Evolutionary conservation across 257 asterid species (phyloP).

Genomic region (Linaria vulgaris): DNA sequence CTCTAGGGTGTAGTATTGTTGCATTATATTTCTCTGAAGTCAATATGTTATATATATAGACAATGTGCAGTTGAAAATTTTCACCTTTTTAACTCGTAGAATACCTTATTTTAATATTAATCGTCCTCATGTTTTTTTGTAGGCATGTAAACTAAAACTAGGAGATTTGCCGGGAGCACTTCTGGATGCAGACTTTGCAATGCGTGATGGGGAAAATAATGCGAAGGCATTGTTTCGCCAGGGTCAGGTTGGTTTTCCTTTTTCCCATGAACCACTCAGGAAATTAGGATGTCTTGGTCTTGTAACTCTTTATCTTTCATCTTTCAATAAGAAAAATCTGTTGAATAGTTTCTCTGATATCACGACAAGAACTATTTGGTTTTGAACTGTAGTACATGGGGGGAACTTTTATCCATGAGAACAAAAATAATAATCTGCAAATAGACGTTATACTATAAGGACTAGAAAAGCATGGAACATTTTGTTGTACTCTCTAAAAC

Average conservation of each 20-base stretch:
- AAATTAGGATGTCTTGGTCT: constrained; percentile 1
- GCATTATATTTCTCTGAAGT: neutral
- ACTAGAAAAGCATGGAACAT: too few relatives aligned
- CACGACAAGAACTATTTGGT: neutral
- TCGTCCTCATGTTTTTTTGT: too few relatives aligned
- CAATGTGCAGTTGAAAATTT: too few relatives aligned
- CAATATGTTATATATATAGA: too few relatives aligned
- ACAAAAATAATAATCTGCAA: too few relatives aligned
- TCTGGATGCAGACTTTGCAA: constrained; percentile 43
- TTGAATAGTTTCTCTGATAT: neutral
- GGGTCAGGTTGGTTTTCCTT: constrained; percentile 72
- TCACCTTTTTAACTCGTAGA: too few relatives aligned
- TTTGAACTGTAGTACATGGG: neutral
- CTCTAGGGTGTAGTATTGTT: neutral
- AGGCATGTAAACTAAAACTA: too few relatives aligned
- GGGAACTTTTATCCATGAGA: too few relatives aligned
- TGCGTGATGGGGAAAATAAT: constrained; percentile 92
- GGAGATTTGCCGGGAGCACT: too few relatives aligned
- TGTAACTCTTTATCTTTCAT: neutral
- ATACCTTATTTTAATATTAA: too few relatives aligned
- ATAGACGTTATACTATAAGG: too few relatives aligned
- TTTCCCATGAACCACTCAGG: neutral
- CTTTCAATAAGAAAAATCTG: constrained; percentile 2
- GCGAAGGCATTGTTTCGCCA: constrained; percentile 97
- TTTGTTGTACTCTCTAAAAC: too few relatives aligned